Evolutionary conservation across 768 basidiomycete genomes (phyloP).

Genomic region (Exidia glandulosa): DNA sequence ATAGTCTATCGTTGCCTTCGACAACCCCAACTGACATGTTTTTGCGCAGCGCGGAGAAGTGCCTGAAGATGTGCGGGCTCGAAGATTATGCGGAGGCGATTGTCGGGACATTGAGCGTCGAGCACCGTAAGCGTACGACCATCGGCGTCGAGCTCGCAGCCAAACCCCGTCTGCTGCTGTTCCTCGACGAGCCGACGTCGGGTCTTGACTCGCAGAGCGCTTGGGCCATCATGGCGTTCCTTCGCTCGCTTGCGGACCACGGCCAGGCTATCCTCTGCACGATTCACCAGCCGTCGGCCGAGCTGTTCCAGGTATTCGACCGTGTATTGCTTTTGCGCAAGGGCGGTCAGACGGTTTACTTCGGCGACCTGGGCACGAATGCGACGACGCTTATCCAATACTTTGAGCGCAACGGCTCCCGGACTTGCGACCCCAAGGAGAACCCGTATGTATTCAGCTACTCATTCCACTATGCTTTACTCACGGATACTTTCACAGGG

Average conservation of each 20-base stretch:
- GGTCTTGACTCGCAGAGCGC: slow-evolving; percentile 31
- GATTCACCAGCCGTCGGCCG: slow-evolving; percentile 51
- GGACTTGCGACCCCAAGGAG: slow-evolving; percentile 48
- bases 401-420: slow-evolving; percentile 60
- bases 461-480: slow-evolving; percentile 5
- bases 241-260: slow-evolving; percentile 62
- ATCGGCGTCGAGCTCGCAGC: slow-evolving; percentile 84
- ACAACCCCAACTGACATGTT: not conserved
- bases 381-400: slow-evolving; percentile 58
- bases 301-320: slow-evolving; percentile 78
- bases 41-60: slow-evolving; percentile 11
- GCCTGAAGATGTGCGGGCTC: slow-evolving; percentile 75
- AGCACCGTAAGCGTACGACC: slow-evolving; percentile 71
- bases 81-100: slow-evolving; percentile 77
- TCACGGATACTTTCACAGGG: slow-evolving; percentile 16
- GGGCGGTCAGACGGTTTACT: slow-evolving; percentile 70
- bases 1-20: not conserved
- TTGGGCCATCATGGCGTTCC: slow-evolving; percentile 70
- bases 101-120: slow-evolving; percentile 58
- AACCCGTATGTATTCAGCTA: slow-evolving; percentile 40
- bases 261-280: slow-evolving; percentile 92
- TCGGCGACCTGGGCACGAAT: slow-evolving; percentile 58
- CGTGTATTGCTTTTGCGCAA: slow-evolving; percentile 62
- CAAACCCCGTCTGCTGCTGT: slow-evolving; percentile 35
- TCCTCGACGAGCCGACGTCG: slow-evolving; percentile 18